Percentiles rank a stretch among this genome's conserved stretches.
Conservation (phyloP, 345 rosid genomes). For the Punica granatum region DNA sequence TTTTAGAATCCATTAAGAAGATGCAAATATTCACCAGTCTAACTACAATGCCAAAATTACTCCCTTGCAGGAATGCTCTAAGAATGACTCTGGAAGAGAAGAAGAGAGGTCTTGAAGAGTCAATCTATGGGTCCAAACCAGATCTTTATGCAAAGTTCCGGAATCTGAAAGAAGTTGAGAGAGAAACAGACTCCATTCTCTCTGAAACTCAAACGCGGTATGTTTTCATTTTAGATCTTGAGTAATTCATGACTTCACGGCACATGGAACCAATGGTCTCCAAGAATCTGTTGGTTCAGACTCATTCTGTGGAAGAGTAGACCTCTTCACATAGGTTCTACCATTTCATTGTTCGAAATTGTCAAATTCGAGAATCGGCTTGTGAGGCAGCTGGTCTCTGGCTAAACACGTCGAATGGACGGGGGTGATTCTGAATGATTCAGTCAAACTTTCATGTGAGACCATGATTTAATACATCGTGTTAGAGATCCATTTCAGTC, state of each 20-base stretch:
- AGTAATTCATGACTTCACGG: not conserved
- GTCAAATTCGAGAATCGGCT: not conserved
- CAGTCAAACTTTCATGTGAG: not conserved
- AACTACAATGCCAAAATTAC: not conserved
- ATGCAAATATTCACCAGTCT: constrained; percentile 1
- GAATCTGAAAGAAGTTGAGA: constrained; percentile 46
- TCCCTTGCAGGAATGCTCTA: constrained; percentile 41
- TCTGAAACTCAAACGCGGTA: constrained; percentile 61
- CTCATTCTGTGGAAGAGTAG: not conserved
- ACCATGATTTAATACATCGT: not conserved
- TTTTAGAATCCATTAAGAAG: not conserved
- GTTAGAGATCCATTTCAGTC: too few species aligned
- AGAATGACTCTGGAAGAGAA: constrained; percentile 46
- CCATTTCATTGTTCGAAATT: not conserved
- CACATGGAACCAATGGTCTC: not conserved
- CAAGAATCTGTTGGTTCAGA: not conserved
- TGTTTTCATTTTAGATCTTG: not conserved
- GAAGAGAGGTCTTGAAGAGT: constrained; percentile 49
- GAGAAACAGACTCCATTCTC: constrained; percentile 35
- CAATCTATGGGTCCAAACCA: constrained; percentile 39
- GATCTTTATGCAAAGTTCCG: constrained; percentile 46
- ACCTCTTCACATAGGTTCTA: not conserved
- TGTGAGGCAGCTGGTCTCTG: too few species aligned
- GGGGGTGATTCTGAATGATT: not conserved
- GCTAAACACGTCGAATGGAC: not conserved